Conservation (phyloP, 192 early-diverging fungal species). For the Podila minutissima region DNA sequence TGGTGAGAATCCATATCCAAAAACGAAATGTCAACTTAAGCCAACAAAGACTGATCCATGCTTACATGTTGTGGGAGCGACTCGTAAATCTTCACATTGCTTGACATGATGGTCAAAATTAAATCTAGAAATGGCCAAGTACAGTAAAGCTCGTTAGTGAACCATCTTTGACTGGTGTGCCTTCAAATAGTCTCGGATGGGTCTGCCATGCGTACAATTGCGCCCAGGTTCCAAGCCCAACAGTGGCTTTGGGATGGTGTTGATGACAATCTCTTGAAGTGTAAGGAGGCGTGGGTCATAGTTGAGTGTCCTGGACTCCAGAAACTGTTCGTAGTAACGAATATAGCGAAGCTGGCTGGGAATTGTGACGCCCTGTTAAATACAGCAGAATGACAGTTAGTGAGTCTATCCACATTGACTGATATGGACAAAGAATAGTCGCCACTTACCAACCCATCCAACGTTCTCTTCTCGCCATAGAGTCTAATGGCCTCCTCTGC, state of each 20-base stretch:
- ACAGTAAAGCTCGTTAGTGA: background rate
- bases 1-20: background rate
- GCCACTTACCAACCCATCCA: constrained; percentile 53
- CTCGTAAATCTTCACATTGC: constrained; percentile 39
- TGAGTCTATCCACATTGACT: background rate
- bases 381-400: background rate
- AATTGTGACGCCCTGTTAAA: constrained; percentile 61
- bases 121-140: constrained; percentile 11
- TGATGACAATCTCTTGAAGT: constrained; percentile 37
- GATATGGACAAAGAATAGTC: background rate
- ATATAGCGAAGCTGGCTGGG: constrained; percentile 68
- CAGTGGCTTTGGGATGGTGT: constrained; percentile 37
- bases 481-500: constrained; percentile 55
- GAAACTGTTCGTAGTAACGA: constrained; percentile 55
- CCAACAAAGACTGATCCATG: background rate
- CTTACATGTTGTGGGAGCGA: constrained; percentile 33
- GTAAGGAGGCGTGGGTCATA: constrained; percentile 23
- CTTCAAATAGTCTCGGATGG: no score
- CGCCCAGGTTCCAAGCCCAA: constrained; percentile 19
- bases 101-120: constrained; percentile 38
- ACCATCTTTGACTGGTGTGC: background rate
- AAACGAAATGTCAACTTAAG: background rate
- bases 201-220: constrained; percentile 16
- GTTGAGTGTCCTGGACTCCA: constrained; percentile 32
- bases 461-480: constrained; percentile 57